A percentile compares a stretch with the other conserved stretches of the same genome.
phyloP scores from a whole-genome alignment of 768 basidiomycete genomes.

The Tubosaeta brunneosetosa region DNA sequence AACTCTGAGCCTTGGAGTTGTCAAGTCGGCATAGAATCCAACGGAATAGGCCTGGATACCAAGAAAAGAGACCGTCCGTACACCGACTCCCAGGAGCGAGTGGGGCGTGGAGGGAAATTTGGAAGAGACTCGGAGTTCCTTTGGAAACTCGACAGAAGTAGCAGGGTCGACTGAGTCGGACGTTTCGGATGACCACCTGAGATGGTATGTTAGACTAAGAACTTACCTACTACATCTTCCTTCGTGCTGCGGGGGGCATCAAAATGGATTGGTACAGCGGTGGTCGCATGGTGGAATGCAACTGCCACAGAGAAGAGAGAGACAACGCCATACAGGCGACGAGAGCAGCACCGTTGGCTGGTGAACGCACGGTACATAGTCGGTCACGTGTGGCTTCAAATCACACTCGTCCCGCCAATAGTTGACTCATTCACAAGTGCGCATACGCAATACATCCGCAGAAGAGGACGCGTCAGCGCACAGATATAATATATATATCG shows the following conservation, averaged over 20 bases:
- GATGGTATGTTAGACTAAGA: no score
- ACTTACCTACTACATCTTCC: constrained; percentile 23
- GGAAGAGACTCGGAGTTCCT: constrained; percentile 56
- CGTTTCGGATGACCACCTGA: background rate
- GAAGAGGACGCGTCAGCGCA: constrained; percentile 28
- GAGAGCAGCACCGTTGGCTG: background rate
- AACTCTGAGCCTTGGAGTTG: constrained; percentile 59
- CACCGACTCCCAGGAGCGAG: constrained; percentile 77
- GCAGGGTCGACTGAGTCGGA: constrained; percentile 57
- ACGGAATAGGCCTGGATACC: constrained; percentile 86
- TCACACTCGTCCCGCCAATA: background rate
- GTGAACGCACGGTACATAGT: constrained; percentile 9
- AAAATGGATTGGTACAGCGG: constrained; percentile 33
- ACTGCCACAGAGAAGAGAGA: constrained; percentile 30
- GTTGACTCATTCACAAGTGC: background rate
- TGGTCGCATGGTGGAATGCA: constrained; percentile 18
- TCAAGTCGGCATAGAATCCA: constrained; percentile 83
- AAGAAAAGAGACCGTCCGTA: constrained; percentile 85
- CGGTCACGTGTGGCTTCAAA: constrained; percentile 13
- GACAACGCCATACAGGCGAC: constrained; percentile 30
- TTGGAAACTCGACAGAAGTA: constrained; percentile 72
- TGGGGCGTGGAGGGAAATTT: constrained; percentile 58
- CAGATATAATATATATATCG: constrained; percentile 8
- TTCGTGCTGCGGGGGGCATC: constrained; percentile 34
- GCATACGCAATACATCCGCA: constrained; percentile 15